A percentile compares a stretch with the other conserved stretches of the same genome.
These are phyloP conservation scores for Russula dissimulans DNA, from an alignment of 768 basidiomycete species.

Conservation along the genomic window DNA sequence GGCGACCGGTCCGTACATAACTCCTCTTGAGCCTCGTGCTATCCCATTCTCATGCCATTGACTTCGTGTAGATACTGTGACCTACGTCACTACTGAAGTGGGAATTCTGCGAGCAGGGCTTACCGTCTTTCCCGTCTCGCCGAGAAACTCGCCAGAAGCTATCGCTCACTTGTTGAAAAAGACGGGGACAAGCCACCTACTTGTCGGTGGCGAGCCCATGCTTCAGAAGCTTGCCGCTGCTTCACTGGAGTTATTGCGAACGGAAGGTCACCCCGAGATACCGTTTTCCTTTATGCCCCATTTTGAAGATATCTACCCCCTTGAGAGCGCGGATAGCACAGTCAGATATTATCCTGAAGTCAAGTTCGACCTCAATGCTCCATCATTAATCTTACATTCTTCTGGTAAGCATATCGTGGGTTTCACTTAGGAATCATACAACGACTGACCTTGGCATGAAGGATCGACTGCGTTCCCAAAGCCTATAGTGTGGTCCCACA, in stretches of 20 bases:
- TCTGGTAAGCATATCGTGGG: slow-evolving; percentile 19
- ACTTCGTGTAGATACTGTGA: slow-evolving; percentile 19
- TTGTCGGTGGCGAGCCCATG: slow-evolving; percentile 22
- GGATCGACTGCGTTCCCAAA: slow-evolving; percentile 27
- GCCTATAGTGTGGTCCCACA: slow-evolving; percentile 22
- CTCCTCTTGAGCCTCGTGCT: background rate
- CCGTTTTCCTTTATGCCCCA: slow-evolving; percentile 17
- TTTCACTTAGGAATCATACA: background rate
- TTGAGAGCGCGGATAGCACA: background rate
- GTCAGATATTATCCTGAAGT: slow-evolving; percentile 15
- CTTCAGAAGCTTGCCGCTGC: slow-evolving; percentile 15
- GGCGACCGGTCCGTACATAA: slow-evolving; percentile 14
- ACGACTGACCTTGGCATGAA: background rate
- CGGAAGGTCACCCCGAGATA: background rate
- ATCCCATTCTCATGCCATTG: background rate
- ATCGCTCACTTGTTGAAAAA: slow-evolving; percentile 22
- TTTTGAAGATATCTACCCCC: slow-evolving; percentile 21
- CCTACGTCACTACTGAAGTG: slow-evolving; percentile 21
- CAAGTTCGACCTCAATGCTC: slow-evolving; percentile 15
- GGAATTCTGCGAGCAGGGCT: slow-evolving; percentile 36
- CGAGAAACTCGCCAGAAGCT: slow-evolving; percentile 37
- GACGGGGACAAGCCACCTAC: slow-evolving; percentile 26
- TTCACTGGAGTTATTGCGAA: slow-evolving; percentile 6
- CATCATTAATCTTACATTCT: slow-evolving; percentile 24
- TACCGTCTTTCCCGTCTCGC: slow-evolving; percentile 31